Percentiles rank a stretch among this genome's conserved stretches.
Conservation (phyloP, 176 grass and related monocot genomes). For the Musa beccarii region DNA sequence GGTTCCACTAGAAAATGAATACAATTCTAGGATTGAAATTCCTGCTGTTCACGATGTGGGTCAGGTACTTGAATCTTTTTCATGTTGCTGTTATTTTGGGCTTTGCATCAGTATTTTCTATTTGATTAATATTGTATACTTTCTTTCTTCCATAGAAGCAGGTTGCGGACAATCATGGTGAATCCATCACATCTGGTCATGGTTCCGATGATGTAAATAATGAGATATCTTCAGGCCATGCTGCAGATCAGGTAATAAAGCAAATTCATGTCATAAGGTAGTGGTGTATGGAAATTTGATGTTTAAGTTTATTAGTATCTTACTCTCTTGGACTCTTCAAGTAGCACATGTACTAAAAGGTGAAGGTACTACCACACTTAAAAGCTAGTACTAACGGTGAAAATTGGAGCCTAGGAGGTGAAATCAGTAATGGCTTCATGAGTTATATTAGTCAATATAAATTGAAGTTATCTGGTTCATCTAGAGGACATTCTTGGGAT, state of each 20-base stretch:
- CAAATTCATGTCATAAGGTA: neutral
- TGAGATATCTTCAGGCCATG: constrained; percentile 17
- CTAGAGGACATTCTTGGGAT: no score
- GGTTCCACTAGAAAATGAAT: constrained; percentile 15
- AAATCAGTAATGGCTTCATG: no score
- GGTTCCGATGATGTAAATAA: constrained; percentile 29
- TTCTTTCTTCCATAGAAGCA: constrained; percentile 16
- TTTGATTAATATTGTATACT: neutral
- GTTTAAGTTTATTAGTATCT: neutral
- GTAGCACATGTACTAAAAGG: no score
- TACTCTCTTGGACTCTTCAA: neutral
- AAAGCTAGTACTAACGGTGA: neutral
- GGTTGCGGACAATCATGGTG: constrained; percentile 39
- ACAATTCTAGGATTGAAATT: constrained; percentile 19
- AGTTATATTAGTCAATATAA: no score
- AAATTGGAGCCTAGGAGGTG: neutral
- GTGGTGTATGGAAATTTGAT: neutral
- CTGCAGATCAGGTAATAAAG: constrained; percentile 26
- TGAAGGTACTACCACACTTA: neutral
- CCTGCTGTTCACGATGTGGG: constrained; percentile 1
- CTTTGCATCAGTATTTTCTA: neutral
- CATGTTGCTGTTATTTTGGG: neutral
- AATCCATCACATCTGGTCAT: constrained; percentile 21
- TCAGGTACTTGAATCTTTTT: neutral
- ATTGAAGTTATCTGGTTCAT: no score